These are phyloP conservation scores for Paramecium sonneborni DNA, from an alignment of 73 alveolate species.

Conservation along the genomic window DNA sequence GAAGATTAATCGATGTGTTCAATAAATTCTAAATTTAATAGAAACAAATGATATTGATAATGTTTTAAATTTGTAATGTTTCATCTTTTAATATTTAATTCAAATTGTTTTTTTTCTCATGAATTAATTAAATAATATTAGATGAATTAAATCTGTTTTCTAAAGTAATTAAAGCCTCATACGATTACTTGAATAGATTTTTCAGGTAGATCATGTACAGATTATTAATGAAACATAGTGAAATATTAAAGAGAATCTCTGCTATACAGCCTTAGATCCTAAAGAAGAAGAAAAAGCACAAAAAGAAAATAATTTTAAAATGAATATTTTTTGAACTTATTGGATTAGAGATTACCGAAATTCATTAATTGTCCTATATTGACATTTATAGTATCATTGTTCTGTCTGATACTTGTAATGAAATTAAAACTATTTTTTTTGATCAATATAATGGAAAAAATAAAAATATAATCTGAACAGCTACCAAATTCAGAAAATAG, in stretches of 20 bases:
- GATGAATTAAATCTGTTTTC: no score
- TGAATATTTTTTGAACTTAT: constrained; percentile 87
- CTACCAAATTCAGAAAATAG: no score
- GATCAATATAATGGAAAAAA: no score
- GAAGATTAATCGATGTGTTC: constrained; percentile 88
- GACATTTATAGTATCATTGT: constrained; percentile 60
- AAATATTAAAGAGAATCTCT: constrained; percentile 57
- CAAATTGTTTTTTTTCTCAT: constrained; percentile 90
- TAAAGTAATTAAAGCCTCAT: constrained; percentile 91
- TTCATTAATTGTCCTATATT: constrained; percentile 86
- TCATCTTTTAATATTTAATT: constrained; percentile 87
- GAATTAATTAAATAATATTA: no score
- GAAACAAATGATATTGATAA: constrained; percentile 87
- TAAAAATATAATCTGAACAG: no score
- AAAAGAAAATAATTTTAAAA: background rate
- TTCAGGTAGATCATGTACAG: constrained; percentile 93
- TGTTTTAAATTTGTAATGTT: constrained; percentile 90
- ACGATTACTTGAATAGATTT: constrained; percentile 88
- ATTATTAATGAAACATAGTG: constrained; percentile 77
- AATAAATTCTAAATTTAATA: constrained; percentile 81
- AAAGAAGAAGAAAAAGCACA: constrained; percentile 38
- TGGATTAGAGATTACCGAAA: constrained; percentile 85
- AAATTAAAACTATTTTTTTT: no score
- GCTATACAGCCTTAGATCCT: constrained; percentile 55
- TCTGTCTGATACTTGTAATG: constrained; percentile 14